These are phyloP conservation scores for Lichtheimia corymbifera DNA, from an alignment of 371 early-diverging fungal genomes.

Conservation along the genomic window DNA sequence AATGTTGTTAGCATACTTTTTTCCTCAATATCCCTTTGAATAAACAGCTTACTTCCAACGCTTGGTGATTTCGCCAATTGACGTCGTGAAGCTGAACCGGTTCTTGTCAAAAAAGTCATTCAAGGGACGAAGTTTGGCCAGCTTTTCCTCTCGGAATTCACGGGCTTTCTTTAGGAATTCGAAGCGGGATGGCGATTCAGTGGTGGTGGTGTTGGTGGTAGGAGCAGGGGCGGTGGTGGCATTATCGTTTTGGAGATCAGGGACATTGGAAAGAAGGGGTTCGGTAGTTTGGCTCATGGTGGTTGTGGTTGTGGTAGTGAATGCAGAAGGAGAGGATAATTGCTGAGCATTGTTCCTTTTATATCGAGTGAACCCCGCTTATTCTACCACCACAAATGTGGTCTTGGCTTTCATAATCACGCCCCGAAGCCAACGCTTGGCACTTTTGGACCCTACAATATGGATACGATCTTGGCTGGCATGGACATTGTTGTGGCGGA, in stretches of 20 bases:
- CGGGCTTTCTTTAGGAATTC: constrained; percentile 39
- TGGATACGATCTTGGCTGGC: too few species aligned
- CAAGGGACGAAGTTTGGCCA: constrained; percentile 51
- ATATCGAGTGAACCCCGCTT: too few species aligned
- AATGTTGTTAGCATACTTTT: neutral
- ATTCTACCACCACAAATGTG: too few species aligned
- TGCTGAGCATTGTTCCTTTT: too few species aligned
- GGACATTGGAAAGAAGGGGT: constrained; percentile 2
- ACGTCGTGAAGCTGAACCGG: constrained; percentile 54
- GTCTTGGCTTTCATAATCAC: too few species aligned
- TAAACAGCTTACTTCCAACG: constrained; percentile 50
- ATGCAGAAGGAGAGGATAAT: too few species aligned
- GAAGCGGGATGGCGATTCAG: constrained; percentile 37
- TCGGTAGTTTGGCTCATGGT: constrained; percentile 5
- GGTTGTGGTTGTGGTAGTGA: neutral
- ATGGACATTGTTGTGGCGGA: too few species aligned
- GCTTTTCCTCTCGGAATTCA: constrained; percentile 38
- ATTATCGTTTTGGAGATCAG: too few species aligned
- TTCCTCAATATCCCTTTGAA: neutral
- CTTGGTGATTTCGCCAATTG: constrained; percentile 41
- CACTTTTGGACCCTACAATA: too few species aligned
- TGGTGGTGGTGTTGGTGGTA: too few species aligned
- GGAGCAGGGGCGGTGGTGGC: too few species aligned
- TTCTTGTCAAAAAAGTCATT: constrained; percentile 66
- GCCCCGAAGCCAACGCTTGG: too few species aligned